Percentiles rank a stretch among this genome's conserved stretches.
These are phyloP conservation scores for Candida buenavistaensis DNA, from an alignment of 1,139 yeast genomes.

Conservation along the genomic window DNA sequence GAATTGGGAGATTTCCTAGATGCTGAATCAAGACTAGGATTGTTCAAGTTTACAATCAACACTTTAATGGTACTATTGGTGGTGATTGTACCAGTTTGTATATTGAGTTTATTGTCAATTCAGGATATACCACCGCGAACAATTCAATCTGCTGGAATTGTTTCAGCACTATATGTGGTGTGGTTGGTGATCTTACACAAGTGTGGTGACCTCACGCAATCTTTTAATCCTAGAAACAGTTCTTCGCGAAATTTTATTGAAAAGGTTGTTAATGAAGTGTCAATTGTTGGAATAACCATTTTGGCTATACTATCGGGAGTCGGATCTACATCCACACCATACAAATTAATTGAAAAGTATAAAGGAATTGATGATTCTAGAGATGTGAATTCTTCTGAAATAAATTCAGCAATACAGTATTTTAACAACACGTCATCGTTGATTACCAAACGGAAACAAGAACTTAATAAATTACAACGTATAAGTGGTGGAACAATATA, in stretches of 20 bases:
- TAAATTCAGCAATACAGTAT: constrained; percentile 34
- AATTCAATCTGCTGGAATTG: constrained; percentile 7
- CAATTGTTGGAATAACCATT: constrained; percentile 69
- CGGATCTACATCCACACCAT: constrained; percentile 72
- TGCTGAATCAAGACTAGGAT: constrained; percentile 22
- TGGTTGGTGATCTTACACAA: constrained; percentile 40
- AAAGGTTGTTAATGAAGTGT: constrained; percentile 56
- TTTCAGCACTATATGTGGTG: constrained; percentile 17
- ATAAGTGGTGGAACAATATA: constrained; percentile 29
- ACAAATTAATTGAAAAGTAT: constrained; percentile 17
- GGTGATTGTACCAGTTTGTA: constrained; percentile 34
- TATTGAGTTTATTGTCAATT: constrained; percentile 30
- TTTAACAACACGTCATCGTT: constrained; percentile 42
- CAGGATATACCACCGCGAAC: constrained; percentile 26
- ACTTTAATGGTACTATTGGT: constrained; percentile 33
- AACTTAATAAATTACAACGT: constrained; percentile 25
- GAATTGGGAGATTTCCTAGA: constrained; percentile 32
- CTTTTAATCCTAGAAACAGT: constrained; percentile 21
- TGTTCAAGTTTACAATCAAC: constrained; percentile 35
- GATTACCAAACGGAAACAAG: constrained; percentile 31
- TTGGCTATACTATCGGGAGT: constrained; percentile 74
- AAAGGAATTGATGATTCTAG: constrained; percentile 2
- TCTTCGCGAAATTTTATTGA: constrained; percentile 24
- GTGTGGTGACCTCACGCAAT: constrained; percentile 37
- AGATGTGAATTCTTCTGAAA: constrained; percentile 20